Evolutionary conservation across 768 basidiomycete species (phyloP).

Genomic region (Amanita exitialis): DNA sequence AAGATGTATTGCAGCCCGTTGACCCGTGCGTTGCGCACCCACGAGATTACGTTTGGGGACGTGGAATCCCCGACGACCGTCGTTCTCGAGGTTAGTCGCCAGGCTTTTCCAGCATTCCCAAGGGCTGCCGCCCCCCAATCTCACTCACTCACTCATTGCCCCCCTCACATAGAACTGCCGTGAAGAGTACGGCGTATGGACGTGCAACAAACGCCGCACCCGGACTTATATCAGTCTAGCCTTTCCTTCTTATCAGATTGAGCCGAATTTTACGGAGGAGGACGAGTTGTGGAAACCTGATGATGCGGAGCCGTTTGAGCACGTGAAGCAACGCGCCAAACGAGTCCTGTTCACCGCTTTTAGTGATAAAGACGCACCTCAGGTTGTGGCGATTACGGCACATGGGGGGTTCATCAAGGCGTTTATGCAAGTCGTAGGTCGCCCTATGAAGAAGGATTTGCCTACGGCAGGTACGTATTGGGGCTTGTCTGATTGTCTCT

Average conservation of each 20-base stretch:
- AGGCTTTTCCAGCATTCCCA: no score
- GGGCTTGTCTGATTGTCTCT: background rate
- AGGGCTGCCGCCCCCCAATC: no score
- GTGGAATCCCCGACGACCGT: slow-evolving; percentile 21
- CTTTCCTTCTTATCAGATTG: slow-evolving; percentile 46
- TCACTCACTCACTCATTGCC: background rate
- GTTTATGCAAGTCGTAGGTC: slow-evolving; percentile 37
- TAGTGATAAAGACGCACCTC: slow-evolving; percentile 18
- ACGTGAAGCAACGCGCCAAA: slow-evolving; percentile 39
- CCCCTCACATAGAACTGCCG: slow-evolving; percentile 42
- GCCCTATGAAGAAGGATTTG: slow-evolving; percentile 27
- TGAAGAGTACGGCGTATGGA: slow-evolving; percentile 58
- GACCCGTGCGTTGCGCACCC: slow-evolving; percentile 52
- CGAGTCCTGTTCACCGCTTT: slow-evolving; percentile 49
- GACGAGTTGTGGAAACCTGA: slow-evolving; percentile 54
- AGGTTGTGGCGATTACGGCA: slow-evolving; percentile 59
- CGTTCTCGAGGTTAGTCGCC: slow-evolving; percentile 43
- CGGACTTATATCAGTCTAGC: slow-evolving; percentile 33
- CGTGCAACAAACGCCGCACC: slow-evolving; percentile 54
- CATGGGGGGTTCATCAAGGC: slow-evolving; percentile 56
- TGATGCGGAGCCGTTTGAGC: slow-evolving; percentile 38
- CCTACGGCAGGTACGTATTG: slow-evolving; percentile 52
- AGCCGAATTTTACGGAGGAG: slow-evolving; percentile 48
- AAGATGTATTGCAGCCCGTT: slow-evolving; percentile 55
- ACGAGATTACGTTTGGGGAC: slow-evolving; percentile 39